Conservation (phyloP, 257 asterid genomes). For the Hygrophila difformis region DNA sequence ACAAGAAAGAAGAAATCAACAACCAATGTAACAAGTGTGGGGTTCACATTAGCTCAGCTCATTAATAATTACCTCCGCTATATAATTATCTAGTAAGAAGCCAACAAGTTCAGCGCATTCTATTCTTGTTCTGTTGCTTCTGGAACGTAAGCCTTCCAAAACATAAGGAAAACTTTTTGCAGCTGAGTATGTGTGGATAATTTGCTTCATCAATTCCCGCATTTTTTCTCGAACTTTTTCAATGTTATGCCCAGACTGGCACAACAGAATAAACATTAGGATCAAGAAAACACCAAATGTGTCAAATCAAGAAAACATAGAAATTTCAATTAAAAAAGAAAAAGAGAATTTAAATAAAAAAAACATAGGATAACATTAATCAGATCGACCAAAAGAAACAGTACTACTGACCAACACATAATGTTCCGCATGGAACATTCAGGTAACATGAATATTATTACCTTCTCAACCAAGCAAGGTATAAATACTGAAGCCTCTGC, state of each 20-base stretch:
- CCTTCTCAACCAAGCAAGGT: constrained; percentile 97
- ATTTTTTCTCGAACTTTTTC: constrained; percentile 90
- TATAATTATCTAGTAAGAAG: constrained; percentile 82
- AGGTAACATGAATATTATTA: constrained; percentile 15
- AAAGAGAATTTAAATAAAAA: neutral
- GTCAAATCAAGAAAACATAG: no score
- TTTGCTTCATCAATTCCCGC: constrained; percentile 84
- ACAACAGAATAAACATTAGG: constrained; percentile 13
- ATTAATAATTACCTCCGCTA: constrained; percentile 51
- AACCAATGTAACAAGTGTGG: no score
- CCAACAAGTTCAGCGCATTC: constrained; percentile 94
- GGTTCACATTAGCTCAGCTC: no score
- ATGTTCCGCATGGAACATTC: no score
- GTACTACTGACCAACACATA: neutral
- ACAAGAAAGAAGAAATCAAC: no score
- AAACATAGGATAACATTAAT: neutral
- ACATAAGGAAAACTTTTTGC: constrained; percentile 82
- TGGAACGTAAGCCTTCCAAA: constrained; percentile 94
- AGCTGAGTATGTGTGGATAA: constrained; percentile 70
- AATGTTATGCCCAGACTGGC: constrained; percentile 93
- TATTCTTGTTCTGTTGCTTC: constrained; percentile 89
- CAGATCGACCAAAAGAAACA: constrained; percentile 4
- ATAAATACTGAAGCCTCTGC: constrained; percentile 94
- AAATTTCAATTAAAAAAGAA: neutral
- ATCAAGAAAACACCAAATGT: constrained; percentile 4